Percentiles rank a stretch among this genome's conserved stretches.
Evolutionary conservation across 257 asterid genomes (phyloP).

Genomic region (Capsicum baccatum): DNA sequence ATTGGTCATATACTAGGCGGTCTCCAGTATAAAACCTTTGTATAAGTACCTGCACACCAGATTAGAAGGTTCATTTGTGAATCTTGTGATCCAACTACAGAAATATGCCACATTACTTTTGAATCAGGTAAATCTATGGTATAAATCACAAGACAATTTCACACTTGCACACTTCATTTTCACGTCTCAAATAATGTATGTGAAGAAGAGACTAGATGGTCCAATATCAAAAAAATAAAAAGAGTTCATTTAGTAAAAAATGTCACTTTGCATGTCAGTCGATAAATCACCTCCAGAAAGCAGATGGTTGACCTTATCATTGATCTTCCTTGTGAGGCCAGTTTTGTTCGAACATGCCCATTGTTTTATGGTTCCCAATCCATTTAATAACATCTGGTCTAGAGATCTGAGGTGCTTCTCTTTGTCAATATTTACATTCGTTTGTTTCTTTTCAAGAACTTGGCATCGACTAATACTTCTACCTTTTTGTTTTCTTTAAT

Average conservation of each 20-base stretch:
- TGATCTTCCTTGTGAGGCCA: too few species aligned
- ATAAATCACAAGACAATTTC: not conserved
- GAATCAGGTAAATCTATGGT: not conserved
- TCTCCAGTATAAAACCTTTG: slow-evolving; percentile 96
- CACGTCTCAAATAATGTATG: not conserved
- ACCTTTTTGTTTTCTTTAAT: too few species aligned
- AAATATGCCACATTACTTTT: not conserved
- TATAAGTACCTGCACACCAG: slow-evolving; percentile 71
- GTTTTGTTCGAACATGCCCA: too few species aligned
- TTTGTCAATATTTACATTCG: too few species aligned
- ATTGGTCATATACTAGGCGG: slow-evolving; percentile 97
- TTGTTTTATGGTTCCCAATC: too few species aligned
- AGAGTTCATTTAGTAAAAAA: not conserved
- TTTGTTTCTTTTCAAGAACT: too few species aligned
- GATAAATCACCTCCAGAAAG: too few species aligned
- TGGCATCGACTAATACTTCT: too few species aligned
- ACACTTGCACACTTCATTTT: not conserved
- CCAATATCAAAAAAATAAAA: slow-evolving; percentile 10
- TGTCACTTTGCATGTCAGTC: too few species aligned
- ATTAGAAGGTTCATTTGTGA: not conserved
- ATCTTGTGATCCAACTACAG: not conserved
- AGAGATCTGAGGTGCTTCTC: too few species aligned
- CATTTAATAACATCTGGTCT: too few species aligned
- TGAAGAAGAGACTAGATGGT: not conserved
- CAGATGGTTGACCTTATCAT: too few species aligned